Conservation (phyloP, 495 filamentous ascomycete genomes). For the Tuber brumale region DNA sequence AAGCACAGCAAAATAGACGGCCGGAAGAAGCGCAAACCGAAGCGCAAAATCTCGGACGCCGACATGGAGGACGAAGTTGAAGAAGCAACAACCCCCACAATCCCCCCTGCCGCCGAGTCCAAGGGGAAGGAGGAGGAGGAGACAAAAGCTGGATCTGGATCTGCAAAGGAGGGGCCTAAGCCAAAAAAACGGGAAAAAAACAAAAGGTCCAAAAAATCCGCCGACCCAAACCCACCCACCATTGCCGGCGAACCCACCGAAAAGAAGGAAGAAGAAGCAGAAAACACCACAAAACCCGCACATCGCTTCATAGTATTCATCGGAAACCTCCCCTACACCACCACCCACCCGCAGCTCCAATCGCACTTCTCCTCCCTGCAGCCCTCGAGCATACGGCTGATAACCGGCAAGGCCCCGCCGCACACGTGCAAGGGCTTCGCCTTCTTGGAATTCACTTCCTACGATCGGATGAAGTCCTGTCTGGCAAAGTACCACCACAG, state of each 20-base stretch:
- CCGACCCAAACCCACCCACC: conserved; percentile 20
- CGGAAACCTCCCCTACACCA: conserved; percentile 84
- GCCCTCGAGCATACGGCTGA: conserved; percentile 66
- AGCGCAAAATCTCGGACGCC: background rate
- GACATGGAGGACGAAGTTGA: background rate
- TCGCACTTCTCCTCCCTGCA: conserved; percentile 71
- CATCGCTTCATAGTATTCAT: conserved; percentile 18
- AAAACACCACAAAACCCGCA: conserved; percentile 27
- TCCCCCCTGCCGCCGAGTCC: conserved; percentile 26
- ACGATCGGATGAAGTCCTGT: conserved; percentile 89
- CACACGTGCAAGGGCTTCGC: conserved; percentile 75
- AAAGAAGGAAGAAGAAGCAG: conserved; percentile 35
- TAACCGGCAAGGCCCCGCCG: conserved; percentile 62
- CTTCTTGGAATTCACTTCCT: conserved; percentile 86
- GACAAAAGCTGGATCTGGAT: conserved; percentile 30
- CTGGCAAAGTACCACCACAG: conserved; percentile 83
- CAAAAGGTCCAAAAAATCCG: conserved; percentile 31
- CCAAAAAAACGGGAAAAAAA: conserved; percentile 35
- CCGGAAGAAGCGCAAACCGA: conserved; percentile 25
- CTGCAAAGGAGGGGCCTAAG: conserved; percentile 15
- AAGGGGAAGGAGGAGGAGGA: conserved; percentile 42
- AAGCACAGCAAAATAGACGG: conserved; percentile 27
- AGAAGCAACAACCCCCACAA: background rate
- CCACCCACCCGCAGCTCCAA: conserved; percentile 58
- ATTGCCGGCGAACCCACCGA: conserved; percentile 23